phyloP scores from a whole-genome alignment of 345 rosid species.

The Eucalyptus regnans region DNA sequence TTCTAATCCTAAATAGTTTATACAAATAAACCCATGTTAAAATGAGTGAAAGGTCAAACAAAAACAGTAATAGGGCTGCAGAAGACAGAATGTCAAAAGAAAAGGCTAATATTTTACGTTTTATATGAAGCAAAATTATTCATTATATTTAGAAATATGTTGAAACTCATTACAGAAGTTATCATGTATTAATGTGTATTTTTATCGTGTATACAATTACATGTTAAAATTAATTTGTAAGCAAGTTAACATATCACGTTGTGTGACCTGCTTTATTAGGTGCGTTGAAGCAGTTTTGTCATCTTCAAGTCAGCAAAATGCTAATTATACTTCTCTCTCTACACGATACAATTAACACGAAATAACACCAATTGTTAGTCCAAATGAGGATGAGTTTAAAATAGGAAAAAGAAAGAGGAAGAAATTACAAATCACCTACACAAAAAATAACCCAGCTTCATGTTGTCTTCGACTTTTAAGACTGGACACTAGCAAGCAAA shows the following conservation, averaged over 20 bases:
- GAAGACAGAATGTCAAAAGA: not conserved
- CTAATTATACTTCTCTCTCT: not conserved
- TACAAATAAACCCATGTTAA: not conserved
- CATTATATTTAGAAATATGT: not conserved
- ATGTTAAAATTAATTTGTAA: not conserved
- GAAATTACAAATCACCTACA: not conserved
- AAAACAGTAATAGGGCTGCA: not conserved
- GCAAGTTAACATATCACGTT: not conserved
- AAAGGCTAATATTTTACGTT: not conserved
- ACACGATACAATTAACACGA: not conserved
- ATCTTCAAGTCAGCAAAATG: not conserved
- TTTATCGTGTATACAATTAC: not conserved
- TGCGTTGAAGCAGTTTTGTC: not conserved
- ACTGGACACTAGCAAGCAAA: not conserved
- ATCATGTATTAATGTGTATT: not conserved
- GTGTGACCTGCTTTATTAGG: not conserved
- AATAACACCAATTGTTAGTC: not conserved
- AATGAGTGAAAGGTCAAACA: not conserved
- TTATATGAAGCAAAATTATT: not conserved
- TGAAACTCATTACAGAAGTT: not conserved
- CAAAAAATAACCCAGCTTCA: not conserved
- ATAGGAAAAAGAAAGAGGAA: not conserved
- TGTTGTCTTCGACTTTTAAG: not conserved
- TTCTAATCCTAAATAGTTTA: not conserved
- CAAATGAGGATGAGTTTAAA: not conserved